Base-by-base conservation (phyloP, 2,329 filamentous ascomycete genomes). In the Xylaria sp. region DNA sequence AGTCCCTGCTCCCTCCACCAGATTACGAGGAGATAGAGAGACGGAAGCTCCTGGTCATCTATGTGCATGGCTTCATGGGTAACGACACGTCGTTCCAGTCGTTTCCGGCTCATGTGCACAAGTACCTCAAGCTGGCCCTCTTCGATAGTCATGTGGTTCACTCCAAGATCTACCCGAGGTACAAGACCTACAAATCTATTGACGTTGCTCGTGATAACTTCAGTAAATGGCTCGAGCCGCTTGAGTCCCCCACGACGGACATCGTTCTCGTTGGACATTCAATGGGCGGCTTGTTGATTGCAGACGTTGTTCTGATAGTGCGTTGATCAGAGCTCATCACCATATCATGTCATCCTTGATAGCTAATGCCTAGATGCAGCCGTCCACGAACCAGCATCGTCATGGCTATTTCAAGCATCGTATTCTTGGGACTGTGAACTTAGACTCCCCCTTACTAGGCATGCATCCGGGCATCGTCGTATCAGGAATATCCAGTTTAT, bases 41-140 rank as follows among this genome's bases (percentile, higher is more conserved):
- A 50, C 79, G 84, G 62, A 83, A 79, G 30, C 78, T 97, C 23
- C 80, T 97, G 1, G 72, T 96, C 19, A 78, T 96, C 56, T 96
- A 92, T 71, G 86, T 96, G 58, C 92, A 96, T 76, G 92, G 92
- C 62, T 96, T 95, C 75, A 88, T 94, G 80, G 92, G 92, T 55
- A 88, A 90, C 61, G 90, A 94, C 72, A 88, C 89, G 37, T 95
- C 90, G 59, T 97, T 97, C 71, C 84, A 87, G 63, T 90, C 88
- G 50, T 96, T 97, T 67, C 92, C 92, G 0, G 89, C 89, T 6
- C 91, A 96, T 75, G 83, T 96, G 3, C 92, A 97, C 72, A 83
- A 86, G 66, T 80, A 90, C 42, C 78, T 95, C 46, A 84, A 84
- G 10, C 78, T 83, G 7, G 79, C 86, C 0, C 76, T 96, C 10